Conservation (phyloP, 495 filamentous ascomycete genomes). For the Penicillium taxi region DNA sequence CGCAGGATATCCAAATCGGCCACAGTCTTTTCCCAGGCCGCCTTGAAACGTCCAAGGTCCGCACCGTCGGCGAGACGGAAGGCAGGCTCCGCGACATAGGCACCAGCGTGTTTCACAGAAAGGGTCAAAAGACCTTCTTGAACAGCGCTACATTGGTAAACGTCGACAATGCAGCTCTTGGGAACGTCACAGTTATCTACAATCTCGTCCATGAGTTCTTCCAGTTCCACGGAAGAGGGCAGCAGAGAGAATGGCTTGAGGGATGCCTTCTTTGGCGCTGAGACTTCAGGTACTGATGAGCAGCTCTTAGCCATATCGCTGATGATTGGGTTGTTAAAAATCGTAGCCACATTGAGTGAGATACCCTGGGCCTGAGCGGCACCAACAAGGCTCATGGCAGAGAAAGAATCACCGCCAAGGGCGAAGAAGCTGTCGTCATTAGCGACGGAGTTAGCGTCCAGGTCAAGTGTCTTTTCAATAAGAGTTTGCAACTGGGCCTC, state of each 20-base stretch:
- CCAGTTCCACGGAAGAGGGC: slow-evolving; percentile 13
- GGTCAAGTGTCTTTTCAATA: slow-evolving; percentile 31
- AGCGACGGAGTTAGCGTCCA: slow-evolving; percentile 33
- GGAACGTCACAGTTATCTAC: slow-evolving; percentile 35
- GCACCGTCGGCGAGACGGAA: slow-evolving; percentile 37
- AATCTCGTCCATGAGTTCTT: slow-evolving; percentile 37
- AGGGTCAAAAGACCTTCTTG: slow-evolving; percentile 63
- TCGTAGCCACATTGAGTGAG: slow-evolving; percentile 40
- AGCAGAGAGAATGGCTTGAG: slow-evolving; percentile 43
- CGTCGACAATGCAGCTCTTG: slow-evolving; percentile 38
- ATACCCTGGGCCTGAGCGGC: slow-evolving; percentile 37
- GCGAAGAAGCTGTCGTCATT: slow-evolving; percentile 45
- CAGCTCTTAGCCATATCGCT: slow-evolving; percentile 40
- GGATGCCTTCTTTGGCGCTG: slow-evolving; percentile 5
- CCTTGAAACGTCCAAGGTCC: slow-evolving; percentile 41
- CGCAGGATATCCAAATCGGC: slow-evolving; percentile 45
- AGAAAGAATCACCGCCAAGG: slow-evolving; percentile 48
- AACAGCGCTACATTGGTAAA: slow-evolving; percentile 62
- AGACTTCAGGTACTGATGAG: slow-evolving; percentile 1
- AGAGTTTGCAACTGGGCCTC: slow-evolving; percentile 28
- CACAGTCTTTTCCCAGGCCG: slow-evolving; percentile 46
- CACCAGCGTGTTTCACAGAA: slow-evolving; percentile 45
- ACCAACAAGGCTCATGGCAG: slow-evolving; percentile 48
- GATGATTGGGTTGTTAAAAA: slow-evolving; percentile 42
- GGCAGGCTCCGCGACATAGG: slow-evolving; percentile 45